Conservation (phyloP, 73 alveolate genomes). For the Paramecium pentaurelia region DNA sequence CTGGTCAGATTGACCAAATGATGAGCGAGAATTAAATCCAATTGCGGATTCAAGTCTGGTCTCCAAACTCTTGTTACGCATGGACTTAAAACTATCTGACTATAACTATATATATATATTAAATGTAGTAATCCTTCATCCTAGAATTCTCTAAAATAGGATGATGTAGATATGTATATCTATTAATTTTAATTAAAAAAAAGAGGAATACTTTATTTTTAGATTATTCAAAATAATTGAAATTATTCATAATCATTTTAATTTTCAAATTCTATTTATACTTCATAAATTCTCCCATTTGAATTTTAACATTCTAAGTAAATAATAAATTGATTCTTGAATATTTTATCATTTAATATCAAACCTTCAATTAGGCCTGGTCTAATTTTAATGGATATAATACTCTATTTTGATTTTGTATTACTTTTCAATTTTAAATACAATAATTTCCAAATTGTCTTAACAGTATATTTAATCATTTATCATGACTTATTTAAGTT, state of each 20-base stretch:
- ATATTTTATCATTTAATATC: neutral
- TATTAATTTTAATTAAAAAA: neutral
- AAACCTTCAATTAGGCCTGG: neutral
- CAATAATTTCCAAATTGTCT: neutral
- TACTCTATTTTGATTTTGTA: neutral
- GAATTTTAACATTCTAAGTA: neutral
- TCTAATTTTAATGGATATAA: neutral
- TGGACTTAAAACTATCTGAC: constrained; percentile 36
- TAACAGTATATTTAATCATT: neutral
- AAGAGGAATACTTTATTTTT: neutral
- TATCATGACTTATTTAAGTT: neutral
- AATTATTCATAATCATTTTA: neutral
- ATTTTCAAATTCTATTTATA: neutral
- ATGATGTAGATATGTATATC: neutral
- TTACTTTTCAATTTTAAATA: neutral
- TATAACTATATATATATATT: neutral
- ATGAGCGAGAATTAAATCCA: constrained; percentile 42
- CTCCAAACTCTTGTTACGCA: constrained; percentile 57
- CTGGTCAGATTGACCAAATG: constrained; percentile 47
- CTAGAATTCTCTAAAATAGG: neutral
- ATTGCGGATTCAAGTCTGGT: constrained; percentile 46
- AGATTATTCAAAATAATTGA: neutral
- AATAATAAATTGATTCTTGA: neutral
- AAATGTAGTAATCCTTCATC: neutral
- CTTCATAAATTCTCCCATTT: neutral